Conservation (phyloP, 257 asterid genomes). For the Catharanthus roseus region DNA sequence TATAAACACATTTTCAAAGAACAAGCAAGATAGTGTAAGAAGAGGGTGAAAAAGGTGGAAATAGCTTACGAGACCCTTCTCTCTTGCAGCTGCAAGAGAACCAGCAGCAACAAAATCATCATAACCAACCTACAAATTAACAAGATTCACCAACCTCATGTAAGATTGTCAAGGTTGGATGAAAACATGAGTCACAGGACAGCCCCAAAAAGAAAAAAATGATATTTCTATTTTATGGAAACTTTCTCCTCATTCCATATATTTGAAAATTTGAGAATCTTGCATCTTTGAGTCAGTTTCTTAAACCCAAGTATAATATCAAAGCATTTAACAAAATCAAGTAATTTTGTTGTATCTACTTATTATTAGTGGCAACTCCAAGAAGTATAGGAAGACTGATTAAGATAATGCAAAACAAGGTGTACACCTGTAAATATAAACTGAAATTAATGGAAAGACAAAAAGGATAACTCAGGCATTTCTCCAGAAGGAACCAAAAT, state of each 20-base stretch:
- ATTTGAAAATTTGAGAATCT: not conserved
- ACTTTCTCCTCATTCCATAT: not conserved
- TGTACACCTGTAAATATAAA: not conserved
- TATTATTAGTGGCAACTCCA: not conserved
- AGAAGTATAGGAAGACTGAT: not conserved
- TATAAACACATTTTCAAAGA: not conserved
- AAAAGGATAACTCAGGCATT: not conserved
- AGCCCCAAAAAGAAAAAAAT: not conserved
- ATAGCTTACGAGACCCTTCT: conserved; percentile 88
- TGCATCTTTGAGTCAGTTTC: not conserved
- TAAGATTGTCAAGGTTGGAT: conserved; percentile 2
- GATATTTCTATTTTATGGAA: not conserved
- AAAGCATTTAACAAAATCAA: not conserved
- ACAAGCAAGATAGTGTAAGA: not conserved
- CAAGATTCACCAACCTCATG: conserved; percentile 13
- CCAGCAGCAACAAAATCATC: conserved; percentile 89
- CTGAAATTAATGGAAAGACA: not conserved
- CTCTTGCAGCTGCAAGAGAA: conserved; percentile 88
- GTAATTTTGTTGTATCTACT: not conserved
- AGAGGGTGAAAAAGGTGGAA: not conserved
- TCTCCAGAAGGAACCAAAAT: not conserved
- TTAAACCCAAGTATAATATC: not conserved
- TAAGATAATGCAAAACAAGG: not conserved
- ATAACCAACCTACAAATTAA: conserved; percentile 63
- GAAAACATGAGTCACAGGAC: not conserved